These are phyloP conservation scores for Ganoderma meredithae DNA, from an alignment of 1,284 basidiomycete genomes.

Conservation along the genomic window DNA sequence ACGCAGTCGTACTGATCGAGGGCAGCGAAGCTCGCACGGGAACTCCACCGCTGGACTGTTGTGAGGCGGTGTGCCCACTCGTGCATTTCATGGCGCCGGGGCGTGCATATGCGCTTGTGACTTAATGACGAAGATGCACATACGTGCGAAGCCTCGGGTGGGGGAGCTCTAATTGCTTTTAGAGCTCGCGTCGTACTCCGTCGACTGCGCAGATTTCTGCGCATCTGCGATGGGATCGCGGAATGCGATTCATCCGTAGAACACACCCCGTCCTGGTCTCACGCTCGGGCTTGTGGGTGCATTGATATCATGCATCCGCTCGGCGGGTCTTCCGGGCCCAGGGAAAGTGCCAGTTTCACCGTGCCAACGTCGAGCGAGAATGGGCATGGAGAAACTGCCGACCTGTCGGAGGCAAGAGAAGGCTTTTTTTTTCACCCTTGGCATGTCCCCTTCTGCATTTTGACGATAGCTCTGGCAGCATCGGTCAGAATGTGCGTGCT, in stretches of 20 bases:
- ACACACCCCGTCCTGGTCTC: background rate
- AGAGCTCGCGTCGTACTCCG: background rate
- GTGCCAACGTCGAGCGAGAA: background rate
- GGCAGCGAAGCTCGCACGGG: background rate
- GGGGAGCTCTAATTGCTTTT: constrained; percentile 3
- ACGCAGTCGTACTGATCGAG: background rate
- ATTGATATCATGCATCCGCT: background rate
- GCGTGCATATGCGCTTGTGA: background rate
- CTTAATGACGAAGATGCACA: background rate
- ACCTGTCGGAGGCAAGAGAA: background rate
- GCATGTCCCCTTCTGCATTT: background rate
- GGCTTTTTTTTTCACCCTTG: background rate
- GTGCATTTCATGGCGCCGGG: background rate
- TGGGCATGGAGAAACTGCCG: constrained; percentile 5
- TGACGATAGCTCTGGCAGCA: background rate
- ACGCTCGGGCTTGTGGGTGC: background rate
- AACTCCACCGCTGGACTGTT: background rate
- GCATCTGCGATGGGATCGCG: constrained; percentile 31
- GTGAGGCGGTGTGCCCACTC: background rate
- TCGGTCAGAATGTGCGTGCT: background rate
- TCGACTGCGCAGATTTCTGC: constrained; percentile 10
- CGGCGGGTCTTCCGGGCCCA: background rate
- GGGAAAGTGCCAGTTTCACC: background rate
- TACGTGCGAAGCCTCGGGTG: background rate
- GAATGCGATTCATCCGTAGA: constrained; percentile 13